phyloP scores from a whole-genome alignment of 306 rosid species.

The Potentilla sterilis region DNA sequence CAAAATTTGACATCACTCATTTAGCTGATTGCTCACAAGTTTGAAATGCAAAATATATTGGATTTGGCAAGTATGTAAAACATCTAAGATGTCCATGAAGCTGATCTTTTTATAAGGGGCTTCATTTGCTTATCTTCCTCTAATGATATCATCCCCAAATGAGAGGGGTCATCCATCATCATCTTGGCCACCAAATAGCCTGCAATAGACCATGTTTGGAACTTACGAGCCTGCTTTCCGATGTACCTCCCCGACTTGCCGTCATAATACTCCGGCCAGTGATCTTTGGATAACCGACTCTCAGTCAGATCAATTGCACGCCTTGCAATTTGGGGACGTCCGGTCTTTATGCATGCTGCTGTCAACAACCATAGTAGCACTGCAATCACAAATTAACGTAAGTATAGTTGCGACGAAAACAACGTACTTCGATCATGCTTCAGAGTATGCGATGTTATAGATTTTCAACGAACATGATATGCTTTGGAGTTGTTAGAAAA shows the following conservation, averaged over 20 bases:
- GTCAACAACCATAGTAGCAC: slow-evolving; percentile 41
- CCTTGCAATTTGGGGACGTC: slow-evolving; percentile 36
- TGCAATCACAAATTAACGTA: neutral
- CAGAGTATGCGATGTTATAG: neutral
- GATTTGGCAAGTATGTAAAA: neutral
- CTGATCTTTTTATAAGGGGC: slow-evolving; percentile 28
- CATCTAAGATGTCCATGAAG: slow-evolving; percentile 32
- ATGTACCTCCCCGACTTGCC: slow-evolving; percentile 34
- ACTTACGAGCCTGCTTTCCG: slow-evolving; percentile 35
- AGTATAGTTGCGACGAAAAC: neutral
- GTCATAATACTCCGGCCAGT: slow-evolving; percentile 43
- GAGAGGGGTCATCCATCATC: slow-evolving; percentile 43
- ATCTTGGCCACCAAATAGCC: slow-evolving; percentile 44
- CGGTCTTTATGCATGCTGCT: slow-evolving; percentile 33
- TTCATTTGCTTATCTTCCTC: slow-evolving; percentile 34
- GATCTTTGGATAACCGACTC: slow-evolving; percentile 33
- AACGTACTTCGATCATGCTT: neutral
- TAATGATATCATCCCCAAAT: slow-evolving; percentile 36
- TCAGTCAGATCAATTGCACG: slow-evolving; percentile 37
- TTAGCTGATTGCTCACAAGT: neutral
- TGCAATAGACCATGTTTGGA: slow-evolving; percentile 38
- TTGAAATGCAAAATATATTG: neutral
- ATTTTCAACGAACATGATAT: neutral
- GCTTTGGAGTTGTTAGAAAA: neutral
- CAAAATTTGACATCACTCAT: neutral